Evolutionary conservation across 768 basidiomycete genomes (phyloP).

Genomic region (Mycena crocata): DNA sequence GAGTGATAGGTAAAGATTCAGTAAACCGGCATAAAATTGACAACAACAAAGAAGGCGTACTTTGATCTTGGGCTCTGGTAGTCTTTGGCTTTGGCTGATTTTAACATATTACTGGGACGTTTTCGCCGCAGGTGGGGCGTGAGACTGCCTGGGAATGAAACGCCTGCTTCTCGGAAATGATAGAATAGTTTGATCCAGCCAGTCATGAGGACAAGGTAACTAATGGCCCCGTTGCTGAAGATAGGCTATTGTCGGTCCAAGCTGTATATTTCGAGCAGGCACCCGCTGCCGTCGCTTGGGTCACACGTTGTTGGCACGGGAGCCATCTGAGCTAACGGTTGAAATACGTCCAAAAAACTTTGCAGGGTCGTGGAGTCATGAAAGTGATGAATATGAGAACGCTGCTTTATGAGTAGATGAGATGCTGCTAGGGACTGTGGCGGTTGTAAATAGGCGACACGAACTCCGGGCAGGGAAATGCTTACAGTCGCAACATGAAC

Average conservation of each 20-base stretch:
- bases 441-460: background rate
- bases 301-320: background rate
- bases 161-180: background rate
- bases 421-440: no score
- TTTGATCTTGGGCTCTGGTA: background rate
- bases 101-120: background rate
- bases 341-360: background rate
- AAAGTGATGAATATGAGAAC: no score
- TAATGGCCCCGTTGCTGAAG: background rate
- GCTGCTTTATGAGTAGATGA: no score
- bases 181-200: background rate
- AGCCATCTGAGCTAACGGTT: no score
- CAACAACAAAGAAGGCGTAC: no score
- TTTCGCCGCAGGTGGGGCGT: background rate
- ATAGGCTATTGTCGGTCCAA: conserved; percentile 3
- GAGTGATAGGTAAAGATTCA: background rate
- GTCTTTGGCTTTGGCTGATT: background rate
- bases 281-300: conserved; percentile 10
- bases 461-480: background rate
- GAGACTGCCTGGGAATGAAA: background rate
- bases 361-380: background rate
- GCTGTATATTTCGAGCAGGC: background rate
- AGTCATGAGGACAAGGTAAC: background rate
- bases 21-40: no score
- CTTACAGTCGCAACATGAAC: no score